Evolutionary conservation across 768 basidiomycete genomes (phyloP).

Genomic region (Pisolithus tinctorius): DNA sequence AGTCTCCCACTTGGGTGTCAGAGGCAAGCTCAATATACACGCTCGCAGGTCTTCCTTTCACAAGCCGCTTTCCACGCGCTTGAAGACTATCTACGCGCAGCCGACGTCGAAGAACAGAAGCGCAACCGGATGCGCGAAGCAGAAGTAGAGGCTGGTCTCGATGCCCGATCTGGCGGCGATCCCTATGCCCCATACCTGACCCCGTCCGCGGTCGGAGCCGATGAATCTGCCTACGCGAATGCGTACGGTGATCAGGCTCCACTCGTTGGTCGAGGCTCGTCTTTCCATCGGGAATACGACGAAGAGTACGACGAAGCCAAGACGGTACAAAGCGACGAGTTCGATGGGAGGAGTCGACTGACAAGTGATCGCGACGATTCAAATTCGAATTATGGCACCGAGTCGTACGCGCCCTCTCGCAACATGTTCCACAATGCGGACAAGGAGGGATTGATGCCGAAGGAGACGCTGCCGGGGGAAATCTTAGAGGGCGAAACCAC

Average conservation of each 20-base stretch:
- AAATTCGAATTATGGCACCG: conserved; percentile 78
- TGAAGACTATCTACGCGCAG: conserved; percentile 79
- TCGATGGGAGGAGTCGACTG: conserved; percentile 70
- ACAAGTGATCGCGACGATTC: conserved; percentile 76
- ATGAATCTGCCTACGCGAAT: conserved; percentile 28
- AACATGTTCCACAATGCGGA: conserved; percentile 93
- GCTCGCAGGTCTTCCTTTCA: conserved; percentile 74
- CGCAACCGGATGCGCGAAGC: conserved; percentile 71
- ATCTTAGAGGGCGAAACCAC: conserved; percentile 83
- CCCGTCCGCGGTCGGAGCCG: conserved; percentile 37
- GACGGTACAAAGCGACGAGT: conserved; percentile 70
- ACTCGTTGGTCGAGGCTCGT: conserved; percentile 76
- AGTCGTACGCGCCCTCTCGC: conserved; percentile 88
- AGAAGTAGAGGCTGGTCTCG: conserved; percentile 64
- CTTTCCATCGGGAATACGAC: conserved; percentile 77
- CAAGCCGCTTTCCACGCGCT: conserved; percentile 81
- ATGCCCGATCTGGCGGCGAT: conserved; percentile 49
- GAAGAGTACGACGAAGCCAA: conserved; percentile 74
- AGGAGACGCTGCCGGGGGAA: conserved; percentile 80
- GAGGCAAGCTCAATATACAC: conserved; percentile 1
- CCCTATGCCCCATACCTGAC: conserved; percentile 74
- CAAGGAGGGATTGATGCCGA: conserved; percentile 64
- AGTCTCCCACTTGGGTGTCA: neutral
- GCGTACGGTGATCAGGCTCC: conserved; percentile 61
- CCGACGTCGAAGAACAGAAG: conserved; percentile 83